Conservation (phyloP, 2,329 filamentous ascomycete species). For the Plectosphaerella sp. region DNA sequence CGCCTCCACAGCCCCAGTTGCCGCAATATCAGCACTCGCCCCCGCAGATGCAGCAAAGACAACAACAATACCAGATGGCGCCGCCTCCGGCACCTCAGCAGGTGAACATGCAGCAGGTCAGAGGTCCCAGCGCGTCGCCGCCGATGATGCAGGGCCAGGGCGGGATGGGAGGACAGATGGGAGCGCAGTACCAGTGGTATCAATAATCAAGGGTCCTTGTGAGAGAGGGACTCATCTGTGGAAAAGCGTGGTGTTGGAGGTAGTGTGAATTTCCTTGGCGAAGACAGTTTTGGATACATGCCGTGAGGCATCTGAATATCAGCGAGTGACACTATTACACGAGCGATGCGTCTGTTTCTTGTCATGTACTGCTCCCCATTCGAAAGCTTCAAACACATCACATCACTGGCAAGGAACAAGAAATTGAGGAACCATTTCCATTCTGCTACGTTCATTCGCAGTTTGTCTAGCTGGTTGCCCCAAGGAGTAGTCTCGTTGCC, state of each 20-base stretch:
- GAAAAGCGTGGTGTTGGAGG: neutral
- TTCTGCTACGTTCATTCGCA: neutral
- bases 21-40: constrained; percentile 5
- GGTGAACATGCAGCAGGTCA: constrained; percentile 1
- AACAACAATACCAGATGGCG: neutral
- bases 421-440: neutral
- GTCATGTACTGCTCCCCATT: neutral
- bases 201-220: neutral
- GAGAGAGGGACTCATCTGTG: neutral
- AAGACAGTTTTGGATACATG: neutral
- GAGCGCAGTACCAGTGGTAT: neutral
- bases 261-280: neutral
- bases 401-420: neutral
- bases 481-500: neutral
- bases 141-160: neutral
- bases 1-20: constrained; percentile 15
- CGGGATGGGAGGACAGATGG: neutral
- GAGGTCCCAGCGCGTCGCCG: neutral
- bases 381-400: neutral
- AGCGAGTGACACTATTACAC: neutral
- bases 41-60: constrained; percentile 20
- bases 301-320: neutral
- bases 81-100: constrained; percentile 8
- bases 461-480: neutral
- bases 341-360: neutral